Evolutionary conservation across 2,329 filamentous ascomycete genomes (phyloP).

Genomic region (Alternaria brassicicola): DNA sequence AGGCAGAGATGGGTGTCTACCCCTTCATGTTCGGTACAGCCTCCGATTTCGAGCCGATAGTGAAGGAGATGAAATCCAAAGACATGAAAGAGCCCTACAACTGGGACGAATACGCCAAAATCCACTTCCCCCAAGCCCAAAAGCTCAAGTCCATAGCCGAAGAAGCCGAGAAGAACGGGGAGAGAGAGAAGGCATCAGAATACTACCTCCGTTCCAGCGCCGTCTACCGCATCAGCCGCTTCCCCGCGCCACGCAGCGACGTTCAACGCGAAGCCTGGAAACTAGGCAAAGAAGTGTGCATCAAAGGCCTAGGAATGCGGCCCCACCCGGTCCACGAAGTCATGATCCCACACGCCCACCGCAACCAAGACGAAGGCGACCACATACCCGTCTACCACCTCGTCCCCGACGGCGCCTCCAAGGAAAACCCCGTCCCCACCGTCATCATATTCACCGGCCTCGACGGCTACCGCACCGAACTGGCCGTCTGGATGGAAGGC

Average conservation of each 20-base stretch:
- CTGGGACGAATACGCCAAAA: slow-evolving; percentile 67
- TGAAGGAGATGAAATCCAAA: slow-evolving; percentile 65
- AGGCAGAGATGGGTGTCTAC: slow-evolving; percentile 65
- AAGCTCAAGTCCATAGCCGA: slow-evolving; percentile 61
- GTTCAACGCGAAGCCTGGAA: slow-evolving; percentile 68
- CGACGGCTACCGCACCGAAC: slow-evolving; percentile 65
- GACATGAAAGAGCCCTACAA: slow-evolving; percentile 68
- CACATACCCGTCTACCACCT: slow-evolving; percentile 70
- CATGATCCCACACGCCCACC: slow-evolving; percentile 63
- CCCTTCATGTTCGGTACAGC: slow-evolving; percentile 75
- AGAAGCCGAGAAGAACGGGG: slow-evolving; percentile 55
- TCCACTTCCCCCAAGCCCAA: slow-evolving; percentile 66
- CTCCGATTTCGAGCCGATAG: slow-evolving; percentile 73
- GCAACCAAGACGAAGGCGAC: slow-evolving; percentile 58
- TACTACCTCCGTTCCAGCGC: slow-evolving; percentile 64
- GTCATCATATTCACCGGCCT: slow-evolving; percentile 65
- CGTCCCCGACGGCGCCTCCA: slow-evolving; percentile 56
- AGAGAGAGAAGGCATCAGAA: slow-evolving; percentile 62
- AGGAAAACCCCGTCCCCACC: slow-evolving; percentile 55
- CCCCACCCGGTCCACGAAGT: slow-evolving; percentile 67
- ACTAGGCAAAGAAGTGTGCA: slow-evolving; percentile 67
- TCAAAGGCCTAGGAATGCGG: slow-evolving; percentile 57
- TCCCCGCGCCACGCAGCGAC: slow-evolving; percentile 61
- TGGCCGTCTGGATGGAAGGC: slow-evolving; percentile 59
- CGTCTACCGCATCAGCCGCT: slow-evolving; percentile 75